Conservation (phyloP, 306 rosid genomes). For the Quercus mongolica region DNA sequence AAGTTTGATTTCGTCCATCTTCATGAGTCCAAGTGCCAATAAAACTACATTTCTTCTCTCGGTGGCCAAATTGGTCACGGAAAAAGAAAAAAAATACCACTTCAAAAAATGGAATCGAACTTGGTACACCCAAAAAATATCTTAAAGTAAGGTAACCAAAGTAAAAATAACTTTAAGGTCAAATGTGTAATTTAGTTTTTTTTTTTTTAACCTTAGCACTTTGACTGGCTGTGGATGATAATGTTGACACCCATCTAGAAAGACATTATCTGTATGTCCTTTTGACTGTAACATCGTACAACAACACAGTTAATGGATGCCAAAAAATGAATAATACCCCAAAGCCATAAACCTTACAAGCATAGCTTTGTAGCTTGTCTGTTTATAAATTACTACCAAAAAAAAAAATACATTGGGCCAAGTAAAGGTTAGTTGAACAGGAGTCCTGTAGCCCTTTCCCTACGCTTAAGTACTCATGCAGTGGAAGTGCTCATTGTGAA, state of each 20-base stretch:
- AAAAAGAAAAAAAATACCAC: no score
- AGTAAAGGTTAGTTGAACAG: slow-evolving; percentile 14
- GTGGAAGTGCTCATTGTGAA: slow-evolving; percentile 35
- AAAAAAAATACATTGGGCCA: background rate
- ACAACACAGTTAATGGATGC: slow-evolving; percentile 18
- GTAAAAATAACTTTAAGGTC: no score
- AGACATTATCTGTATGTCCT: slow-evolving; percentile 11
- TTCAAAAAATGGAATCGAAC: no score
- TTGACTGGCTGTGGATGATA: no score
- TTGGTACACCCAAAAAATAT: no score
- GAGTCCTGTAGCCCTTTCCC: slow-evolving; percentile 20
- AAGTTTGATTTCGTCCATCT: no score
- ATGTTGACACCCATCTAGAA: background rate
- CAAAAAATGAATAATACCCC: slow-evolving; percentile 23
- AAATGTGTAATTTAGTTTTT: no score
- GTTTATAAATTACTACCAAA: slow-evolving; percentile 13
- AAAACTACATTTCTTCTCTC: no score
- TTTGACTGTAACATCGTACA: slow-evolving; percentile 26
- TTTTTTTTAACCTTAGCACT: no score
- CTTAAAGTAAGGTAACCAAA: no score
- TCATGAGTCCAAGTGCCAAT: no score
- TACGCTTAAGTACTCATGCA: slow-evolving; percentile 13
- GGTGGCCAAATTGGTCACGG: no score
- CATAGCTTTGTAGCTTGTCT: slow-evolving; percentile 27
- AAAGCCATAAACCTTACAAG: slow-evolving; percentile 24